A percentile compares a stretch with the other conserved stretches of the same genome.
phyloP scores from a whole-genome alignment of 345 rosid species.

The Eucalyptus camaldulensis region DNA sequence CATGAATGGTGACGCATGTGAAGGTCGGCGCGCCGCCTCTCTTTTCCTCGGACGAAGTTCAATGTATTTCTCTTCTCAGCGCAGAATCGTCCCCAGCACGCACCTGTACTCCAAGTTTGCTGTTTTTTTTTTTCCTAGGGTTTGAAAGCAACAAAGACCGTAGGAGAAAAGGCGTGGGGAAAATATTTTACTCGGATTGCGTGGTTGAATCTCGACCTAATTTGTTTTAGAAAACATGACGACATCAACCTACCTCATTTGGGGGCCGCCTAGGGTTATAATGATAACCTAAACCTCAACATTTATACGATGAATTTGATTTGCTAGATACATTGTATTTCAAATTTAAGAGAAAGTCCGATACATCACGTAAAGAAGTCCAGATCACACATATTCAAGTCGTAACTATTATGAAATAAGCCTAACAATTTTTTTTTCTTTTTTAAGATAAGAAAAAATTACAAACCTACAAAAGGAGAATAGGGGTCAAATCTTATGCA shows the following conservation, averaged over 20 bases:
- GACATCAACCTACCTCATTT: background rate
- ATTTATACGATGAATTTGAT: background rate
- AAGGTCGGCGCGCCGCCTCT: background rate
- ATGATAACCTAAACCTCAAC: background rate
- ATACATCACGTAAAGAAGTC: background rate
- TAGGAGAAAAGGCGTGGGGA: background rate
- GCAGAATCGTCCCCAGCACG: background rate
- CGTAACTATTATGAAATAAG: background rate
- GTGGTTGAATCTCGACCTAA: background rate
- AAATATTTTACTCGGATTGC: background rate
- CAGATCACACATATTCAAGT: background rate
- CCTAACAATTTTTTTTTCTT: background rate
- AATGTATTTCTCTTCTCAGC: background rate
- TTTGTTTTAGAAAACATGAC: background rate
- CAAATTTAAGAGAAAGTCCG: too few species aligned
- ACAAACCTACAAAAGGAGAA: background rate
- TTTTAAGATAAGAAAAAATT: background rate
- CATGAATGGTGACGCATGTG: background rate
- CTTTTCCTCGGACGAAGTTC: background rate
- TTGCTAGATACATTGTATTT: background rate
- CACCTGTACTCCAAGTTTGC: background rate
- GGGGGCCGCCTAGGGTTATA: background rate
- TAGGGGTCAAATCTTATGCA: background rate
- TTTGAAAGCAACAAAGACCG: background rate
- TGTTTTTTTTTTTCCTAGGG: background rate